Evolutionary conservation across 1,284 basidiomycete species (phyloP).

Genomic region (Ganoderma lingzhi): DNA sequence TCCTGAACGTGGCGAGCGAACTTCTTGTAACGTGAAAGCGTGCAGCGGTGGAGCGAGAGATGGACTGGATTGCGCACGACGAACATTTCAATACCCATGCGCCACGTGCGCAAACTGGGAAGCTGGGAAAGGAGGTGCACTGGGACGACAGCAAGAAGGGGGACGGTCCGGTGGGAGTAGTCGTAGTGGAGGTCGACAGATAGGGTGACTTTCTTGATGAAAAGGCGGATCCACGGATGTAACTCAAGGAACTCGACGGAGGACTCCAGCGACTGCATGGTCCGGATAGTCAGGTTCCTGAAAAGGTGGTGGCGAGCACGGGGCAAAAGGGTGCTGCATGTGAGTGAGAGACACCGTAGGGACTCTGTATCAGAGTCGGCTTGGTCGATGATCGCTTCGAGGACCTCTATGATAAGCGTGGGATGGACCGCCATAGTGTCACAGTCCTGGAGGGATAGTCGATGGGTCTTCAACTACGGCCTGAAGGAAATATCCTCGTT

Average conservation of each 20-base stretch:
- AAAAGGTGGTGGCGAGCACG: not conserved
- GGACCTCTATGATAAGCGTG: not conserved
- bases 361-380: not conserved
- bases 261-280: not conserved
- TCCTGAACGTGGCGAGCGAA: not conserved
- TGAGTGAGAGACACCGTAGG: not conserved
- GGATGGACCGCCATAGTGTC: not conserved
- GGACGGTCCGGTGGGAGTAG: not conserved
- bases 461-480: not conserved
- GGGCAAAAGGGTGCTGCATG: not conserved
- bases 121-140: not conserved
- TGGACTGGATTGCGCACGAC: not conserved
- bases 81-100: not conserved
- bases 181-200: not conserved
- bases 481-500: no score
- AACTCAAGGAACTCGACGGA: not conserved
- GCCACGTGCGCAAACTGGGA: not conserved
- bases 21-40: not conserved
- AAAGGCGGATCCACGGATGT: not conserved
- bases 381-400: not conserved
- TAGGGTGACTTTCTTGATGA: not conserved
- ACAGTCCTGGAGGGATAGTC: not conserved
- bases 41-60: not conserved
- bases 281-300: not conserved
- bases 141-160: not conserved